Conservation (phyloP, 2,329 filamentous ascomycete species). For the Blumeria graminis region DNA sequence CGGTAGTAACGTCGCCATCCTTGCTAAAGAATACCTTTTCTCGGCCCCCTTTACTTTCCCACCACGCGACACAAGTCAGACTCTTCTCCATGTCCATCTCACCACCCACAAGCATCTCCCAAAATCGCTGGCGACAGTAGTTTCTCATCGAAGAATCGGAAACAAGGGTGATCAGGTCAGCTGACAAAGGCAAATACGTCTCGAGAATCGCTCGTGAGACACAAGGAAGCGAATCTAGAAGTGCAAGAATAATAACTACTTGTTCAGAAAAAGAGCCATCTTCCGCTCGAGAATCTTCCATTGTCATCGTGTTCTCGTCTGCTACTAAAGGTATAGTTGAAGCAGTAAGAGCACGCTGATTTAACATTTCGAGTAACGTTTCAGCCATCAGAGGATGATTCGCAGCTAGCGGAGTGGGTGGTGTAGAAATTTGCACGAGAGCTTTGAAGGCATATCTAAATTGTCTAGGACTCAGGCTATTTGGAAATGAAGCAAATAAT, state of each 20-base stretch:
- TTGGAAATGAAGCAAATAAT: slow-evolving; percentile 41
- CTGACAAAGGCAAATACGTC: slow-evolving; percentile 40
- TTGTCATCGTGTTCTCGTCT: slow-evolving; percentile 6
- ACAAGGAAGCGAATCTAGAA: slow-evolving; percentile 39
- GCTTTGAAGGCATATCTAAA: slow-evolving; percentile 49
- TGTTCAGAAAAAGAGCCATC: slow-evolving; percentile 29
- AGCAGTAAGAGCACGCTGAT: slow-evolving; percentile 31
- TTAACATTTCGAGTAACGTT: slow-evolving; percentile 38
- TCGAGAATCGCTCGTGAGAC: slow-evolving; percentile 33
- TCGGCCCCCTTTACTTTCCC: slow-evolving; percentile 26
- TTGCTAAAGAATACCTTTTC: slow-evolving; percentile 10
- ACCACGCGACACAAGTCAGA: slow-evolving; percentile 41
- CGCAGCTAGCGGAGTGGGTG: slow-evolving; percentile 35
- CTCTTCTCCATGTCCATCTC: slow-evolving; percentile 51
- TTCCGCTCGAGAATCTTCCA: slow-evolving; percentile 11
- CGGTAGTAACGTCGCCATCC: too few relatives aligned
- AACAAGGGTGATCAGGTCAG: slow-evolving; percentile 32
- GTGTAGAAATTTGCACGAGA: slow-evolving; percentile 37
- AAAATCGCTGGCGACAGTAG: slow-evolving; percentile 35
- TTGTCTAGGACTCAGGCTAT: slow-evolving; percentile 39
- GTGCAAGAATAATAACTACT: slow-evolving; percentile 35
- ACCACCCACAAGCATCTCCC: slow-evolving; percentile 36
- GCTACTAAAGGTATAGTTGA: slow-evolving; percentile 20
- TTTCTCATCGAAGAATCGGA: slow-evolving; percentile 28
- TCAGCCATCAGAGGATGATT: slow-evolving; percentile 39